Conservation (phyloP, 176 grass and related monocot species). For the Coix lacrymajobi region DNA sequence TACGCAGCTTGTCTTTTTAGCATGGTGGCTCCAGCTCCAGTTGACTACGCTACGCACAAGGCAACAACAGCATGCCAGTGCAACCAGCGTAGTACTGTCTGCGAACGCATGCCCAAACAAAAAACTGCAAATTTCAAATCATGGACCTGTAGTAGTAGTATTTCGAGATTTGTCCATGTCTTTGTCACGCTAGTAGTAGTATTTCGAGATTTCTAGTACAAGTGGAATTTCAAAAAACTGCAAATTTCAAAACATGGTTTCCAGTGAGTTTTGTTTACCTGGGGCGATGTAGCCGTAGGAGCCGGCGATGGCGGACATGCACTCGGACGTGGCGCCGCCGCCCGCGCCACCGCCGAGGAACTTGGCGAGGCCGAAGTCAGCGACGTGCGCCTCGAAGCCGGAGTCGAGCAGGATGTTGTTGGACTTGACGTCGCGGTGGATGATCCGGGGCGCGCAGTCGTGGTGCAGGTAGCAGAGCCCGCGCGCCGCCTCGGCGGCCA, state of each 20-base stretch:
- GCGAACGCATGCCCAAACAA: too few relatives aligned
- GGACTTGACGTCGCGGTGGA: conserved; percentile 89
- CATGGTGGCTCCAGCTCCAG: background rate
- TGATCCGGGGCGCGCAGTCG: conserved; percentile 71
- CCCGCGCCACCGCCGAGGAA: conserved; percentile 40
- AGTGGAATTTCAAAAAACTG: too few relatives aligned
- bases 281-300: conserved; percentile 98
- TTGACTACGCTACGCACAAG: conserved; percentile 21
- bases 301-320: conserved; percentile 81
- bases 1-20: background rate
- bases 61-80: background rate
- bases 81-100: too few relatives aligned
- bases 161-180: too few relatives aligned
- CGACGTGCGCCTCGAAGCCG: conserved; percentile 80
- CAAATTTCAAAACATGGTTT: too few relatives aligned
- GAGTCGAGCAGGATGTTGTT: conserved; percentile 95
- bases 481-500: conserved; percentile 67
- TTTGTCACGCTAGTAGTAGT: too few relatives aligned
- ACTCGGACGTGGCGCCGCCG: conserved; percentile 51
- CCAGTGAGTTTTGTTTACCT: conserved; percentile 37
- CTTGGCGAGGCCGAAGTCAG: conserved; percentile 95
- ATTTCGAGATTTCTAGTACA: too few relatives aligned
- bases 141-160: too few relatives aligned
- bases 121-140: too few relatives aligned
- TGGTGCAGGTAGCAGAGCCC: conserved; percentile 95